Evolutionary conservation across 2,329 filamentous ascomycete genomes (phyloP).

Genomic region (Aspergillus puulaauensis): DNA sequence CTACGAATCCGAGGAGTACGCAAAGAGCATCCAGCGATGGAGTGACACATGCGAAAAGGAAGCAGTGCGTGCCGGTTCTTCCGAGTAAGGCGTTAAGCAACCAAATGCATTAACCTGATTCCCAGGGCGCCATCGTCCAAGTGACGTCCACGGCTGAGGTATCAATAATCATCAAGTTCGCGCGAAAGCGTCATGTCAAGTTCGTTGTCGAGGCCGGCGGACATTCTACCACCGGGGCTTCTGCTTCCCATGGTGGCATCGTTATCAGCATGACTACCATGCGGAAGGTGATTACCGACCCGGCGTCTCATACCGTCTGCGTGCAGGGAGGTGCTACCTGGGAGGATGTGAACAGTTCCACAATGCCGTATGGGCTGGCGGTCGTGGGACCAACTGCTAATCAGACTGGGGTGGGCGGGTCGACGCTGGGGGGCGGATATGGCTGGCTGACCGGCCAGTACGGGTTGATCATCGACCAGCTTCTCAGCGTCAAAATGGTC

Average conservation of each 20-base stretch:
- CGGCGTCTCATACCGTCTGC: not conserved
- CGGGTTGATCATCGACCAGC: not conserved
- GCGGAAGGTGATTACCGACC: not conserved
- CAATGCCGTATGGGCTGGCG: fast-evolving
- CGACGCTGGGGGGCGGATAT: not conserved
- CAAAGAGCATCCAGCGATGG: no score
- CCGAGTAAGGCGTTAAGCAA: no score
- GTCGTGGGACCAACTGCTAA: not conserved
- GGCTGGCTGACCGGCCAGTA: not conserved
- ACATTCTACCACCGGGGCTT: not conserved
- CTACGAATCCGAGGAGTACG: no score
- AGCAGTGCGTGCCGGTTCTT: no score
- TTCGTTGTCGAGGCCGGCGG: no score
- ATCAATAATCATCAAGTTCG: no score
- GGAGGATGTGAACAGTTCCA: not conserved
- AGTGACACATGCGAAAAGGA: no score
- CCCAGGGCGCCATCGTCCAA: no score
- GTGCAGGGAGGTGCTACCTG: not conserved
- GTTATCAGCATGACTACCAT: not conserved
- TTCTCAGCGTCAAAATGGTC: not conserved
- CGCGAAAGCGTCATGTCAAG: no score
- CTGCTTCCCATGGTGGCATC: not conserved
- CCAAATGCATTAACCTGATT: no score
- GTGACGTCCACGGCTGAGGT: no score
- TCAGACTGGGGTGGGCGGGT: not conserved